Evolutionary conservation across 257 asterid species (phyloP).

Genomic region (Echites panduratus): DNA sequence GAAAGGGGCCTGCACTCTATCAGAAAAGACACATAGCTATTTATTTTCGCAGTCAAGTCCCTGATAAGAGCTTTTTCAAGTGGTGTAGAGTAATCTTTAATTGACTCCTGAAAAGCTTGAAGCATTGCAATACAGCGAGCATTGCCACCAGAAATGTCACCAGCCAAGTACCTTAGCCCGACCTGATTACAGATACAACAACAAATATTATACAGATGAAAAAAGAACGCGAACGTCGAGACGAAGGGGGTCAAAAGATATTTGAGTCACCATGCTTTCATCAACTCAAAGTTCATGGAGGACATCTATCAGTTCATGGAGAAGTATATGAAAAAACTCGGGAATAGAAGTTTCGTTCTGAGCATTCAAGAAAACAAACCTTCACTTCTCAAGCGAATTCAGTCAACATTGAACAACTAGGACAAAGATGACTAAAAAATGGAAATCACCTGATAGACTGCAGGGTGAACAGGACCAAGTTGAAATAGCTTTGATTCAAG

Average conservation of each 20-base stretch:
- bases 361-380: background rate
- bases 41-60: constrained; percentile 72
- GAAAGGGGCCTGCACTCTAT: constrained; percentile 90
- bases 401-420: background rate
- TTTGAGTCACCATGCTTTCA: background rate
- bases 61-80: constrained; percentile 66
- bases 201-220: constrained; percentile 1
- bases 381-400: background rate
- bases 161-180: constrained; percentile 76
- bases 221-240: background rate
- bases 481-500: constrained; percentile 73
- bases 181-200: constrained; percentile 47
- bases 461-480: constrained; percentile 72
- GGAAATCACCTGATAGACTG: constrained; percentile 59
- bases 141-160: constrained; percentile 88
- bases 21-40: constrained; percentile 57
- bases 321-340: background rate
- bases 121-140: constrained; percentile 95
- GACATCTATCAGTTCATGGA: constrained; percentile 1
- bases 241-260: background rate
- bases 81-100: constrained; percentile 72
- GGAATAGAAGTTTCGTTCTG: background rate
- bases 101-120: constrained; percentile 74
- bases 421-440: background rate
- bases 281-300: background rate